Base-by-base conservation (phyloP, 2,329 filamentous ascomycete species). In the Mycogone perniciosa region DNA sequence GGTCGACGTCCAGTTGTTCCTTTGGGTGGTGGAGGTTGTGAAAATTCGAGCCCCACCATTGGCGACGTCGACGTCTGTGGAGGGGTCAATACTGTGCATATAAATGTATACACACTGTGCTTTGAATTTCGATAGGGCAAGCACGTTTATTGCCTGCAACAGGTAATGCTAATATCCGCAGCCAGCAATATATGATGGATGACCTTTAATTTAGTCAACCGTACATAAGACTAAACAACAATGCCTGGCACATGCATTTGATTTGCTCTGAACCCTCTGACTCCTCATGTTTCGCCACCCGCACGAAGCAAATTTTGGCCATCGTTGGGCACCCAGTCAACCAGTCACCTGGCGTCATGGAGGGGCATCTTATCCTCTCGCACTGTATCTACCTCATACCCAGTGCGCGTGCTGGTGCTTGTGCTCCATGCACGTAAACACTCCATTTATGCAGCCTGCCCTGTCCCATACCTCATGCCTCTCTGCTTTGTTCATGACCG, bases 41-140 rank as follows among this genome's bases (percentile, higher is more conserved):
- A 69, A 70, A 71, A 67, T 69, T 70, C 61, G 54, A 60, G 64
- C 68, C 69, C 69, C 69, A 69, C 67, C 62, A 66, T 56, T 56
- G 67, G 44, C 48, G 34, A 51, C 52, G 42, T 66, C 39, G 43
- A 45, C 13, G 38, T 43, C 41, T 45, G 46, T 62, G 59, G 60
- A 63, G 61, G 62, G 62, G 61, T 53, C 56, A 7, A 11, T 31
- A 56, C 54, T 44, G 54, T 57, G 43, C 26, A 33, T 48, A 31
- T 38, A 3, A 6, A 2, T 9, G 4, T 4, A 0, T 9, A 3
- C 2, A 0, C 2, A 9, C 1, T 35, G 9, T 7, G 8, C 35
- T 44, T 46, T 11, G 50, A 44, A 41, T 11, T 44, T 44, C 4
- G 20, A 39, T 34, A 31, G 6, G 11, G 11, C 13, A 13, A 48